Percentiles rank a stretch among this genome's conserved stretches.
Evolutionary conservation across 2,329 filamentous ascomycete species (phyloP).

Genomic region (Aspergillus luchuensis): DNA sequence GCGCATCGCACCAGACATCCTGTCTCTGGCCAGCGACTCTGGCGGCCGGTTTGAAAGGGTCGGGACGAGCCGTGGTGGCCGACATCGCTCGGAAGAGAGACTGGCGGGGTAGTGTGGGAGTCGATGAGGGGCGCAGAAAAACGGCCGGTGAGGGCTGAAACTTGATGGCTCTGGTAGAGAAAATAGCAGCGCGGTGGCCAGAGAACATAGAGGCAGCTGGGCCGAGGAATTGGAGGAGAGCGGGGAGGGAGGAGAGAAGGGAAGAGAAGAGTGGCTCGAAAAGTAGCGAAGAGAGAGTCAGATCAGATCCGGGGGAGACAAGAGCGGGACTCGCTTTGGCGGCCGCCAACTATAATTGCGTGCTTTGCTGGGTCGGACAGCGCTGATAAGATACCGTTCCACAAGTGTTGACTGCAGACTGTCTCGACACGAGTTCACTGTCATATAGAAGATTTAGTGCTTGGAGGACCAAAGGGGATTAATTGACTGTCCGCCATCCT

Average conservation of each 20-base stretch:
- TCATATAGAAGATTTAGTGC: background rate
- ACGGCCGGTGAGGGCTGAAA: background rate
- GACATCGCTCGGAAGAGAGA: constrained; percentile 40
- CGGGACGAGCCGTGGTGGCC: constrained; percentile 38
- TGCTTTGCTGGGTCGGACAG: background rate
- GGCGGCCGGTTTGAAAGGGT: constrained; percentile 50
- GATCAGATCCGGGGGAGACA: background rate
- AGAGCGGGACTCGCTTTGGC: constrained; percentile 1
- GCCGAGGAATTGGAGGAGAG: background rate
- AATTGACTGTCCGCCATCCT: background rate
- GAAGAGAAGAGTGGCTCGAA: constrained; percentile 2
- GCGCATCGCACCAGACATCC: constrained; percentile 50
- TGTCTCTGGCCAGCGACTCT: constrained; percentile 54
- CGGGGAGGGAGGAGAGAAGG: background rate
- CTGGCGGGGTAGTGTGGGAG: constrained; percentile 22
- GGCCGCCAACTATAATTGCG: constrained; percentile 7
- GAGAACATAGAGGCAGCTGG: constrained; percentile 12
- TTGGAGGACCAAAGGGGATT: background rate
- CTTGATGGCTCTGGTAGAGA: constrained; percentile 4
- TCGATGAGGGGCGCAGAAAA: constrained; percentile 9
- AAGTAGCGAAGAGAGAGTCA: constrained; percentile 1
- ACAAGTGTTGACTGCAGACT: background rate
- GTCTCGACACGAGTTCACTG: background rate
- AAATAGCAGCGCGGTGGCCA: constrained; percentile 5
- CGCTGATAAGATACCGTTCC: background rate